Conservation (phyloP, 495 filamentous ascomycete species). For the Aspergillus affinis region DNA sequence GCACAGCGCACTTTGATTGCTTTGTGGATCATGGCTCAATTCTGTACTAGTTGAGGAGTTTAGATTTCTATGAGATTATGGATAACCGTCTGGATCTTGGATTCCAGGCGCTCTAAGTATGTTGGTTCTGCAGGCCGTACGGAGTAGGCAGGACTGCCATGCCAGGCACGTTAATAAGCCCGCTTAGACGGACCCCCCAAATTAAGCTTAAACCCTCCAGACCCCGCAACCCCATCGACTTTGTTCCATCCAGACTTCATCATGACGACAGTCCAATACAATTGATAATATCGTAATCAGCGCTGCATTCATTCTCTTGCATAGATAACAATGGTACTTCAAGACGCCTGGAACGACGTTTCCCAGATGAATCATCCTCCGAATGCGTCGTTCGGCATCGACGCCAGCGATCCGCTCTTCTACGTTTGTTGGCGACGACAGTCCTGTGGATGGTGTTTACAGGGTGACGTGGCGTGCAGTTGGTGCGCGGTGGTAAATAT, state of each 20-base stretch:
- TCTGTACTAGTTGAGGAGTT: background rate
- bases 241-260: background rate
- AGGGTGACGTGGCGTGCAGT: conserved; percentile 43
- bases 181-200: background rate
- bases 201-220: background rate
- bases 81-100: no score
- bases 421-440: conserved; percentile 47
- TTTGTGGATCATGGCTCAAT: background rate
- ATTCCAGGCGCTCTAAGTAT: no score
- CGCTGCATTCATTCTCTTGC: background rate
- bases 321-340: background rate
- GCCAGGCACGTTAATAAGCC: no score
- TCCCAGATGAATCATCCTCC: background rate
- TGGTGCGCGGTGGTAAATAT: conserved; percentile 55
- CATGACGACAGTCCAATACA: background rate
- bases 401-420: conserved; percentile 34
- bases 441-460: conserved; percentile 43
- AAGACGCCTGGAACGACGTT: no score
- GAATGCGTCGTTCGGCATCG: conserved; percentile 12
- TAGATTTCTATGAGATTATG: background rate
- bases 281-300: background rate
- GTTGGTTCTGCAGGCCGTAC: no score
- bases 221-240: background rate
- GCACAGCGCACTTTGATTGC: background rate
- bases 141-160: no score